phyloP scores from a whole-genome alignment of 1,284 basidiomycete genomes.

The Ganoderma lingzhi region DNA sequence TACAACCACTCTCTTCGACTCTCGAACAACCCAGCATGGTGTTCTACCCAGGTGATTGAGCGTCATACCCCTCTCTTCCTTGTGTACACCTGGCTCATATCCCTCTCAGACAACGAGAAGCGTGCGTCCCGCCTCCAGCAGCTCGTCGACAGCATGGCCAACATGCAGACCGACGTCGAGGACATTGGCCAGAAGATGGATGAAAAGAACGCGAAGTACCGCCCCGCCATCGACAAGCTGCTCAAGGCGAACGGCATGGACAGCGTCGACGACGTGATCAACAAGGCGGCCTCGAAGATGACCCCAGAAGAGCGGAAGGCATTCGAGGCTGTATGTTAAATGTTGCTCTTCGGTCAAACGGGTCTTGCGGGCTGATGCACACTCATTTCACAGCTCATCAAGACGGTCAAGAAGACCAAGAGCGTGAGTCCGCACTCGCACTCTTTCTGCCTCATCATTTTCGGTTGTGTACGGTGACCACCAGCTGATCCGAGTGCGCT shows the following conservation, averaged over 20 bases:
- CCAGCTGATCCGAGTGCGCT: background rate
- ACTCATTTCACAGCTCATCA: background rate
- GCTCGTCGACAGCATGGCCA: conserved; percentile 1
- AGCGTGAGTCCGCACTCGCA: background rate
- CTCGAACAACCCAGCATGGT: background rate
- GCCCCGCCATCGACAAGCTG: background rate
- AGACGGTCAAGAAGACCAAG: background rate
- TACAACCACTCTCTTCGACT: too few relatives aligned
- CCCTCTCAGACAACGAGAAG: background rate
- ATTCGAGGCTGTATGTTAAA: background rate
- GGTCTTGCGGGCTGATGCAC: background rate
- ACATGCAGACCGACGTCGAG: background rate
- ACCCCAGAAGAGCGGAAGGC: background rate
- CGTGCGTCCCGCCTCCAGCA: background rate
- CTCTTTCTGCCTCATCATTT: background rate
- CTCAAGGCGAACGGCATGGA: background rate
- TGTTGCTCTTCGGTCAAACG: background rate
- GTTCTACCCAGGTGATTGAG: background rate
- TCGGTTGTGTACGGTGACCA: background rate
- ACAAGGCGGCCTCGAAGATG: background rate
- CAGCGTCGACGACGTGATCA: background rate
- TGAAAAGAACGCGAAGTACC: background rate
- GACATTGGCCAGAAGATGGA: background rate
- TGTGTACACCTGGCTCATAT: too few relatives aligned
- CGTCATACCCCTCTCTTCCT: background rate